phyloP scores from a whole-genome alignment of 2,329 filamentous ascomycete genomes.

The Fusarium sp. region DNA sequence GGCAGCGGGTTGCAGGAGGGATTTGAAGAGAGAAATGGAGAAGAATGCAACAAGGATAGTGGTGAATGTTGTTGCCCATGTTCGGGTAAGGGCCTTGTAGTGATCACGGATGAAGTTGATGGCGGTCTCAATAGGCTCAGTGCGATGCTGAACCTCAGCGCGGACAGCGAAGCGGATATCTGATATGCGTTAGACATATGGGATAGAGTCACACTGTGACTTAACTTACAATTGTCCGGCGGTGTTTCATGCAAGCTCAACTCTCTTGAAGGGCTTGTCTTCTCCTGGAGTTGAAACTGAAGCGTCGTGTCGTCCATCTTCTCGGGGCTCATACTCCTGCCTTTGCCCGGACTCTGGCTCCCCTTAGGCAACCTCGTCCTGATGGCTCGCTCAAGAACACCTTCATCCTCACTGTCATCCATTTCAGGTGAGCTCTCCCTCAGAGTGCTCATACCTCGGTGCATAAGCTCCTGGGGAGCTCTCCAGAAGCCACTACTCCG shows the following conservation, averaged over 20 bases:
- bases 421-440: constrained; percentile 42
- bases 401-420: constrained; percentile 51
- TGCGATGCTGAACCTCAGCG: constrained; percentile 88
- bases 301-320: constrained; percentile 55
- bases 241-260: constrained; percentile 40
- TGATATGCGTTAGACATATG: constrained; percentile 50
- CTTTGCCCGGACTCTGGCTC: constrained; percentile 66
- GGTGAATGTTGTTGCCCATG: constrained; percentile 74
- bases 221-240: constrained; percentile 63
- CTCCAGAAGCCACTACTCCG: constrained; percentile 71
- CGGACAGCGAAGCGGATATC: constrained; percentile 90
- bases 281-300: constrained; percentile 47
- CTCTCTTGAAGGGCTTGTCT: constrained; percentile 41
- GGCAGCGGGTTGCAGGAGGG: constrained; percentile 75
- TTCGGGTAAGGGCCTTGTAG: constrained; percentile 71
- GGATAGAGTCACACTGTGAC: neutral
- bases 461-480: constrained; percentile 61
- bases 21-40: constrained; percentile 72
- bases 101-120: constrained; percentile 71
- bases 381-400: constrained; percentile 63
- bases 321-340: constrained; percentile 59
- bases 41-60: constrained; percentile 72
- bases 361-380: constrained; percentile 66
- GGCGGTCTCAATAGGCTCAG: constrained; percentile 82
- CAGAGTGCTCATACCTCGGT: constrained; percentile 48